Base-by-base conservation (phyloP, 2,329 filamentous ascomycete genomes). In the Biscogniauxia mediterranea region DNA sequence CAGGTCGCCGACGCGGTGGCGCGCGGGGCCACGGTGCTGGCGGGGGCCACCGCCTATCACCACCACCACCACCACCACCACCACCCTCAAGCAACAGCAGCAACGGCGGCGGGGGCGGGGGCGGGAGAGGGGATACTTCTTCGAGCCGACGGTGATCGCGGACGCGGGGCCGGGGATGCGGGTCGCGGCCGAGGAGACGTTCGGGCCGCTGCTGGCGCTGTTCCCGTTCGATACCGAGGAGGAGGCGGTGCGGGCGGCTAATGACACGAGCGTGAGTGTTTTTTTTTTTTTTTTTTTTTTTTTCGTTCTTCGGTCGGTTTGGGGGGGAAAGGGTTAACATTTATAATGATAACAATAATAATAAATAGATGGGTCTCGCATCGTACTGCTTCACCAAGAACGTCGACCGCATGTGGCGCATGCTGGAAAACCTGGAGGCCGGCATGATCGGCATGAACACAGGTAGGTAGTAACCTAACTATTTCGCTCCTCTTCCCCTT, bases 41-140 rank as follows among this genome's bases (percentile, higher is more conserved):
- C 89, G n/a, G n/a, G n/a, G n/a, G n/a, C n/a, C n/a, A n/a, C n/a
- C n/a, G n/a, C n/a, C n/a, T n/a, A n/a, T n/a, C n/a, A n/a, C n/a
- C n/a, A n/a, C n/a, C n/a, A n/a, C n/a, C n/a, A n/a, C n/a, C n/a
- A n/a, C n/a, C n/a, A n/a, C n/a, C n/a, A n/a, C n/a, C n/a, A n/a
- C n/a, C n/a, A n/a, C n/a, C n/a, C n/a, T n/a, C n/a, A n/a, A n/a
- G n/a, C n/a, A n/a, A n/a, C n/a, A n/a, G n/a, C n/a, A n/a, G n/a
- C n/a, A n/a, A n/a, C 13, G 87, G 85, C 1, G 80, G 81, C 70
- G 87, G 2, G 73, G n/a, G n/a, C n/a, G n/a, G n/a, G n/a, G n/a
- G n/a, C n/a, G n/a, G n/a, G n/a, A n/a, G n/a, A n/a, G n/a, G 0
- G 86, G 87, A 4, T 91, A 88, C 74, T 92, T 90, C 78, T 89